Conservation (phyloP, 257 asterid species). For the Jacaranda copaia region DNA sequence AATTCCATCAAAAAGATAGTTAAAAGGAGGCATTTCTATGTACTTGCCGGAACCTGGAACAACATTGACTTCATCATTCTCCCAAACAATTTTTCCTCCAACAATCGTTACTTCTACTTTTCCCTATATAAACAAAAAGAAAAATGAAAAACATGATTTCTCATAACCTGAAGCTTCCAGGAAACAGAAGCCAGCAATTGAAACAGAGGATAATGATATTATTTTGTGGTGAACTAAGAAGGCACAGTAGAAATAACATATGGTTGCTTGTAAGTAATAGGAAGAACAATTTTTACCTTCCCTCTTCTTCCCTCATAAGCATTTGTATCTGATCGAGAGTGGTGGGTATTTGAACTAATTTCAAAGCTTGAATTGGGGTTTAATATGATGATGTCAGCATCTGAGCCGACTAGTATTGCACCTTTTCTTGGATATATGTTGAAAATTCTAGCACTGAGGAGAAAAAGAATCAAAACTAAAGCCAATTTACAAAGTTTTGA, state of each 20-base stretch:
- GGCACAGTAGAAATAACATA: too few species aligned
- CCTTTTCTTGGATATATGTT: conserved; percentile 96
- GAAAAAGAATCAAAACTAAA: conserved; percentile 17
- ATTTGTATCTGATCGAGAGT: conserved; percentile 85
- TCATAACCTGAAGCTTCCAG: background rate
- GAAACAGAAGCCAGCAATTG: too few species aligned
- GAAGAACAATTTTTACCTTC: conserved; percentile 54
- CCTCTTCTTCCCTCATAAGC: conserved; percentile 89
- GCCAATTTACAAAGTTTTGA: conserved; percentile 22
- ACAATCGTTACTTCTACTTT: conserved; percentile 92
- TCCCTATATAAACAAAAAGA: conserved; percentile 49
- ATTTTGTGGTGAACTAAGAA: too few species aligned
- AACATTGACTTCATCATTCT: conserved; percentile 67
- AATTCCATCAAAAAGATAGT: conserved; percentile 80
- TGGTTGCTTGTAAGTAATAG: background rate
- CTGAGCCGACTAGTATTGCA: conserved; percentile 89
- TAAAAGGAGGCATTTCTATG: conserved; percentile 79
- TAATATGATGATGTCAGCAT: conserved; percentile 89
- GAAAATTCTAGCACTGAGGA: conserved; percentile 85
- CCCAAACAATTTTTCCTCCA: conserved; percentile 93
- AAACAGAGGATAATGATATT: too few species aligned
- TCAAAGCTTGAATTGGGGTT: conserved; percentile 87
- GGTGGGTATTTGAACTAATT: conserved; percentile 81
- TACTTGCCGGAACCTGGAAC: conserved; percentile 83
- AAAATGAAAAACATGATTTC: background rate